These are phyloP conservation scores for Talaromyces nanjingensis DNA, from an alignment of 495 filamentous ascomycete genomes.

Conservation along the genomic window DNA sequence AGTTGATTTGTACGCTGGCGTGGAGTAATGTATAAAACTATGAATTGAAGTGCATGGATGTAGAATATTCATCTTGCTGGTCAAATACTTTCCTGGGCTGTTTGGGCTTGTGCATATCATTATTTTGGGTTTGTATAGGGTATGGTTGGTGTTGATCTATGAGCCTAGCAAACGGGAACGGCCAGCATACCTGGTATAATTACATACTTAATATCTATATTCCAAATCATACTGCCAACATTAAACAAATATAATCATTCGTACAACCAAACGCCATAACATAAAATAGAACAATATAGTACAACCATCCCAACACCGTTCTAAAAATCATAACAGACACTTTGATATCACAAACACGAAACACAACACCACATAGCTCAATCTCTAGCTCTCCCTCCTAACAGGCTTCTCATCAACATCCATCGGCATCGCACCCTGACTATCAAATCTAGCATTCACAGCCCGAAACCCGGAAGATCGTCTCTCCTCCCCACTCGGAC, in stretches of 20 bases:
- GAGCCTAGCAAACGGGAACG: not conserved
- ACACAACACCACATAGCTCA: slow-evolving; percentile 9
- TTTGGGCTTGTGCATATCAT: not conserved
- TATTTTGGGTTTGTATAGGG: not conserved
- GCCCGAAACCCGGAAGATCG: slow-evolving; percentile 7
- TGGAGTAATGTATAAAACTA: slow-evolving; percentile 42
- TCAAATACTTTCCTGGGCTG: not conserved
- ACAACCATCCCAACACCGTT: not conserved
- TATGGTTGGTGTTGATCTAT: not conserved
- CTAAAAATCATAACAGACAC: not conserved
- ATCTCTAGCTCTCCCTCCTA: slow-evolving; percentile 16
- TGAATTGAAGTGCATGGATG: not conserved
- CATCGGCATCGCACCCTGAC: slow-evolving; percentile 25
- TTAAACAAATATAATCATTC: not conserved
- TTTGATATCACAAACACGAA: not conserved
- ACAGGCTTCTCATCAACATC: slow-evolving; percentile 34
- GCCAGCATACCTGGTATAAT: not conserved
- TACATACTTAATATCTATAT: not conserved
- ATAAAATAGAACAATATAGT: not conserved
- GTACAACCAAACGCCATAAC: not conserved
- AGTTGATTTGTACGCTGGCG: slow-evolving; percentile 85
- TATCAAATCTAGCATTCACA: slow-evolving; percentile 5
- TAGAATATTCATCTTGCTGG: not conserved
- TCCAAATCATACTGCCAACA: not conserved
- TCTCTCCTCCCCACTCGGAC: slow-evolving; percentile 18